Conservation (phyloP, 306 rosid species). For the Dryas drummondii region DNA sequence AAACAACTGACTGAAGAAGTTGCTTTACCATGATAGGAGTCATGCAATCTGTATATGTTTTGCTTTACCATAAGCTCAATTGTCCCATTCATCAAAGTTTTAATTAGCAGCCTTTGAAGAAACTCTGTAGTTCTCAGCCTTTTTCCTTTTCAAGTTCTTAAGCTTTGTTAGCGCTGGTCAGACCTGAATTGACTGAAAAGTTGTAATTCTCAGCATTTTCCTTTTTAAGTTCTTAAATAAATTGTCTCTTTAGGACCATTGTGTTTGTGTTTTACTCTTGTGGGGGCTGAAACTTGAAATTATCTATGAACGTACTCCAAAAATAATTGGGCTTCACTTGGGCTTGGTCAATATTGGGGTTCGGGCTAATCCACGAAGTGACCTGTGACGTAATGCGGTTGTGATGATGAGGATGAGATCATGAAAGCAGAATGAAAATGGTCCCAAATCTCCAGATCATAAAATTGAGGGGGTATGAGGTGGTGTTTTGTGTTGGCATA, state of each 20-base stretch:
- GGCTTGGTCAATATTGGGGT: no score
- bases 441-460: no score
- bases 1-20: not conserved
- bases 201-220: not conserved
- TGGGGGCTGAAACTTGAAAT: not conserved
- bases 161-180: not conserved
- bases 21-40: not conserved
- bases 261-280: not conserved
- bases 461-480: no score
- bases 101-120: constrained; percentile 11
- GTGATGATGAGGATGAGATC: no score
- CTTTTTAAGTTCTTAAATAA: not conserved
- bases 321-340: no score
- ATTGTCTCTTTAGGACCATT: not conserved
- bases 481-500: no score
- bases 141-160: no score
- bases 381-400: no score
- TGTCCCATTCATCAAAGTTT: not conserved
- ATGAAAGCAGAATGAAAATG: no score
- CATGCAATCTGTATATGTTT: not conserved
- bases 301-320: no score
- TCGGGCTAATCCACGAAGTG: no score
- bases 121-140: not conserved
- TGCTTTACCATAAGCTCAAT: constrained; percentile 15
- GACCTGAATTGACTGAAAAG: constrained; percentile 17